phyloP scores from a whole-genome alignment of 345 rosid genomes.

The Gossypium rotundifolium region DNA sequence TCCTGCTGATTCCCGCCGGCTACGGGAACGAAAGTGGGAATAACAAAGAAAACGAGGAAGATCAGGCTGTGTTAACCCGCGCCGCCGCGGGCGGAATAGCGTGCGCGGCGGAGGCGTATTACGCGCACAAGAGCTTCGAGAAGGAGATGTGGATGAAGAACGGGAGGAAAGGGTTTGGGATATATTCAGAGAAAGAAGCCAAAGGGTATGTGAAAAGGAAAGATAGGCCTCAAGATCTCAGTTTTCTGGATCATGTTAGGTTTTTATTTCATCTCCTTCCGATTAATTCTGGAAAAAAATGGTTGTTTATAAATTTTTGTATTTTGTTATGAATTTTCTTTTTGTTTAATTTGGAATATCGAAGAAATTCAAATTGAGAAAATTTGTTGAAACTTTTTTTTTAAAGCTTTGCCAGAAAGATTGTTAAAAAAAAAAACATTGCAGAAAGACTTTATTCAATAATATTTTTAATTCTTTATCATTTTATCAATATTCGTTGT shows the following conservation, averaged over 20 bases:
- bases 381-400: too few relatives aligned
- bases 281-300: constrained; percentile 24
- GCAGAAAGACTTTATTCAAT: too few relatives aligned
- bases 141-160: constrained; percentile 60
- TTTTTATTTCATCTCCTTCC: constrained; percentile 41
- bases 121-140: constrained; percentile 51
- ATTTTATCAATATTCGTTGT: too few relatives aligned
- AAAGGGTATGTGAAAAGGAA: constrained; percentile 61
- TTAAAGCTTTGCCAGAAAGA: too few relatives aligned
- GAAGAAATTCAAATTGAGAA: neutral
- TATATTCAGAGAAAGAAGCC: constrained; percentile 61
- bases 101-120: constrained; percentile 59
- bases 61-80: neutral
- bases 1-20: constrained; percentile 19
- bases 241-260: constrained; percentile 63
- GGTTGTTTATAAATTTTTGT: neutral
- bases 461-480: too few relatives aligned
- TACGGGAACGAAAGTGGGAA: neutral
- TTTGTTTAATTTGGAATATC: neutral
- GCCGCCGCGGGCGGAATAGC: neutral
- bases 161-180: constrained; percentile 33
- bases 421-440: too few relatives aligned
- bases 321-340: neutral
- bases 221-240: constrained; percentile 60
- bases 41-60: neutral